Base-by-base conservation (phyloP, 2,329 filamentous ascomycete genomes). In the Exophiala sp. region DNA sequence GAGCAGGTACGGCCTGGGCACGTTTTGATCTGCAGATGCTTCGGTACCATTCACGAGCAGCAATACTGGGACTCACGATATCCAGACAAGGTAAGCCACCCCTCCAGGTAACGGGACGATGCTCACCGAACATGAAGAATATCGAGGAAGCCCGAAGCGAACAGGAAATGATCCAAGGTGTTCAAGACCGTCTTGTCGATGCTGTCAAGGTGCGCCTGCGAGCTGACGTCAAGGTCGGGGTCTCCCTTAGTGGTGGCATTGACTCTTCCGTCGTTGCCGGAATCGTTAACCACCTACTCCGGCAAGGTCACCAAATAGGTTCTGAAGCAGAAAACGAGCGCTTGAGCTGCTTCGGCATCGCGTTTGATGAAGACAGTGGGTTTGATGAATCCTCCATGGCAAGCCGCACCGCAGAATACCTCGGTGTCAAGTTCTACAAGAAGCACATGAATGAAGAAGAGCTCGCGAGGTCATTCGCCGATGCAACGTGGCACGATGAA, bases 211-310 rank as follows among this genome's bases (percentile, higher is more conserved):
- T 81, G 14, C 75, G 81, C 4, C 68, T 84, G 8, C 72, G 75
- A 12, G 80, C 81, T 1, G 81, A 84, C 62, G 81, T 83, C 0
- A 32, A 78, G 0, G 70, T 84, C 2, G 81, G 78, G 2, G 69
- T 84, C 47, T 83, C 80, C 52, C 68, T 84, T 0, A 78, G 73
- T 18, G 81, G 82, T 3, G 82, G 81, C 1, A 75, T 84, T 45
- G 81, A 84, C 62, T 82, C 78, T 0, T 83, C 80, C 0, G 71
- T 75, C 1, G 66, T 84, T 18, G 80, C 80, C 6, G 81, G 81
- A 2, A 82, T 84, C 61, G 75, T 78, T 2, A 75, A 74, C 1
- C 70, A 82, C 55, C 70, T 83, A 1, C 71, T 75, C n/a, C 69
- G 72, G 38, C 69, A 78, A 44, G 71, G 75, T n/a, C 66, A 72